Evolutionary conservation across 345 rosid species (phyloP).

Genomic region (Brassica incana): DNA sequence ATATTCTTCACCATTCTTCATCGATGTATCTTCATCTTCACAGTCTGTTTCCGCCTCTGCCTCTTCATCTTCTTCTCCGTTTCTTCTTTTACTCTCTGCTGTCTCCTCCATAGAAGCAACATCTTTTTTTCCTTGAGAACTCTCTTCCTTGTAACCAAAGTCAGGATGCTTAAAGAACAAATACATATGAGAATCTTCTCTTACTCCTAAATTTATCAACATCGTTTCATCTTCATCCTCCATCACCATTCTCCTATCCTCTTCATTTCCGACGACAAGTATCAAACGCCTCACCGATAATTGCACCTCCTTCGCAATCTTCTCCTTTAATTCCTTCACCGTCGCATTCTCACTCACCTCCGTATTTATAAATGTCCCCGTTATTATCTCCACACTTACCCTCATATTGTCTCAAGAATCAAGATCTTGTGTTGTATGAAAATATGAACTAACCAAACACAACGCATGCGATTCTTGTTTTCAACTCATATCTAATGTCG

Average conservation of each 20-base stretch:
- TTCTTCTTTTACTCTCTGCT: constrained; percentile 9
- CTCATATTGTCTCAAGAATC: constrained; percentile 33
- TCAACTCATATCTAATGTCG: neutral
- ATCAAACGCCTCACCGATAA: constrained; percentile 58
- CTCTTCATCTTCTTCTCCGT: constrained; percentile 16
- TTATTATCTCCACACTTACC: constrained; percentile 68
- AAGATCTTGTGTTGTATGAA: constrained; percentile 24
- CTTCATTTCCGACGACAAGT: constrained; percentile 39
- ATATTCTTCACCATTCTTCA: constrained; percentile 4
- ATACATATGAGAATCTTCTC: constrained; percentile 60
- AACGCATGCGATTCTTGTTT: constrained; percentile 33
- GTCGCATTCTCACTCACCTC: constrained; percentile 53
- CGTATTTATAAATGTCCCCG: constrained; percentile 55
- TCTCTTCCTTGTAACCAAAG: constrained; percentile 23
- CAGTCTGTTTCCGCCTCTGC: neutral
- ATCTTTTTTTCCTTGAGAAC: constrained; percentile 4
- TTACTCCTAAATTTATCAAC: constrained; percentile 50
- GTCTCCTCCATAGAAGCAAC: constrained; percentile 25
- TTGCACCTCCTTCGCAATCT: constrained; percentile 49
- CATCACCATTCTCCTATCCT: constrained; percentile 18
- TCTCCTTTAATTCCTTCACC: constrained; percentile 56
- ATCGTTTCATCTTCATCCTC: constrained; percentile 42
- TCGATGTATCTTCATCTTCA: constrained; percentile 2
- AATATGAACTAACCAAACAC: constrained; percentile 34
- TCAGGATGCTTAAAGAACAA: constrained; percentile 53